A percentile compares a stretch with the other conserved stretches of the same genome.
Conservation (phyloP, 306 rosid species). For the Benincasa hispida region DNA sequence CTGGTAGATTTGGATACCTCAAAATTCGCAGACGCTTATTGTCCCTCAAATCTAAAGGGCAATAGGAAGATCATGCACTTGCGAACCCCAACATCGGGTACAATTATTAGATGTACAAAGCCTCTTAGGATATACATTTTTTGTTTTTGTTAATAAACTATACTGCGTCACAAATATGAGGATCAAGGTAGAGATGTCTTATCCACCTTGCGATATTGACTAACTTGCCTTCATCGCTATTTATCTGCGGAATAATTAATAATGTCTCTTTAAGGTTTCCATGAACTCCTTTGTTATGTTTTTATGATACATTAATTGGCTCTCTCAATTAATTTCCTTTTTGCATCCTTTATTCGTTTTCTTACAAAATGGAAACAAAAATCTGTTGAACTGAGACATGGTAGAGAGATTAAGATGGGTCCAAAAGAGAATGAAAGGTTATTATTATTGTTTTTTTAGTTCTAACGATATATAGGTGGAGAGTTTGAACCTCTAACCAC, state of each 20-base stretch:
- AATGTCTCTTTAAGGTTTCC: background rate
- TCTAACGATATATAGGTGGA: too few relatives aligned
- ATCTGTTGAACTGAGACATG: background rate
- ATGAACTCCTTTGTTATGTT: background rate
- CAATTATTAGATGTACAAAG: background rate
- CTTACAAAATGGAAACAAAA: background rate
- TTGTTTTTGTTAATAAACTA: background rate
- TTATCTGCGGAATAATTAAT: background rate
- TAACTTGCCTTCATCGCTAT: background rate
- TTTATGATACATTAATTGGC: background rate
- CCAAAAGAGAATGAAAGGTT: too few relatives aligned
- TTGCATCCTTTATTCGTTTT: background rate
- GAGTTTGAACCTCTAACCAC: too few relatives aligned
- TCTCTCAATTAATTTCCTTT: background rate
- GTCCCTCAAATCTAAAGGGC: background rate
- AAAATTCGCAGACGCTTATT: conserved; percentile 36
- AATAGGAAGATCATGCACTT: background rate
- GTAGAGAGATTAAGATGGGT: too few relatives aligned
- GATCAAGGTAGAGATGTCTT: background rate
- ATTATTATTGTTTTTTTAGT: too few relatives aligned
- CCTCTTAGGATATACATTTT: background rate
- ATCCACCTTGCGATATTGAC: background rate
- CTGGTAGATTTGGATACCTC: conserved; percentile 70
- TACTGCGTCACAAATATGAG: background rate
- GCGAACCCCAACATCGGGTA: background rate